Conservation (phyloP, 2,329 filamentous ascomycete species). For the Onygenales sp. region DNA sequence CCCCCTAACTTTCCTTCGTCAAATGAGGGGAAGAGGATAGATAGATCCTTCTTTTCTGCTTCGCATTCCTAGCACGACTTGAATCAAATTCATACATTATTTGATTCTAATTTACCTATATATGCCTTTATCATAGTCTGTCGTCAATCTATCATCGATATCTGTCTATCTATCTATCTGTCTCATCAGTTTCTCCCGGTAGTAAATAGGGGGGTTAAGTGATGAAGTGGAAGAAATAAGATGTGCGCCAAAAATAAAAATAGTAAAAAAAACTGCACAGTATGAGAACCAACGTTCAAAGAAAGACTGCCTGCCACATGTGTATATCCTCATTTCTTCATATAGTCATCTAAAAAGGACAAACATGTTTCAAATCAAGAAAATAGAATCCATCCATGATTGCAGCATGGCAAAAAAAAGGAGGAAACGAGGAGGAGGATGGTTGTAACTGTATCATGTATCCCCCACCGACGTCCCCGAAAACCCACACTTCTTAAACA, state of each 20-base stretch:
- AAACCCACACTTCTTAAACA: constrained; percentile 28
- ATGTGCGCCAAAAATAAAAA: no score
- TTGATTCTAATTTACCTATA: not conserved
- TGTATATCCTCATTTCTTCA: not conserved
- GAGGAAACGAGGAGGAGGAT: not conserved
- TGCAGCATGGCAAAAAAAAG: not conserved
- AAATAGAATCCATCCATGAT: not conserved
- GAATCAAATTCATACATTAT: not conserved
- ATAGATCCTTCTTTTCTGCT: not conserved
- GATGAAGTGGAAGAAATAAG: not conserved
- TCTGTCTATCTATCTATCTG: not conserved
- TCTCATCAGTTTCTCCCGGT: not conserved
- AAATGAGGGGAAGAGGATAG: not conserved
- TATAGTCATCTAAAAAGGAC: not conserved
- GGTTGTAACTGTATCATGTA: not conserved
- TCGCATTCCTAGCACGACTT: not conserved
- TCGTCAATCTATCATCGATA: no score
- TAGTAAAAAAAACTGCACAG: no score
- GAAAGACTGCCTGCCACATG: no score
- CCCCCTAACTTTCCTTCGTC: not conserved
- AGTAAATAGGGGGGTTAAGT: not conserved
- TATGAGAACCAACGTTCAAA: no score
- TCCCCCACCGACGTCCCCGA: not conserved
- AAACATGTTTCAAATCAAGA: not conserved
- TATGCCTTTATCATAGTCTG: no score